These are phyloP conservation scores for Nemania abortiva DNA, from an alignment of 2,329 filamentous ascomycete genomes.

Conservation along the genomic window DNA sequence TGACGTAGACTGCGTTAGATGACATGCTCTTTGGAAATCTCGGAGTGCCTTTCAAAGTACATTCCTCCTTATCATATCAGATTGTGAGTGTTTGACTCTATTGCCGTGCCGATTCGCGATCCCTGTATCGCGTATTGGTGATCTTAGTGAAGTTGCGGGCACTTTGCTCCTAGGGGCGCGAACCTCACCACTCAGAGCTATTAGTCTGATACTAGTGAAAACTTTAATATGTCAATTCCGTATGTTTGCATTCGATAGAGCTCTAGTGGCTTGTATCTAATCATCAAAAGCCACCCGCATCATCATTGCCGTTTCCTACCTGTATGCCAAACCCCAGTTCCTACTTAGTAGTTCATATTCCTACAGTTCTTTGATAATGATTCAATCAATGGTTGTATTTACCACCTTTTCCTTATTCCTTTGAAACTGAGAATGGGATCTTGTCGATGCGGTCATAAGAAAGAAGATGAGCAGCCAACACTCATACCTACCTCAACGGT, in stretches of 20 bases:
- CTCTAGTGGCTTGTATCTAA: background rate
- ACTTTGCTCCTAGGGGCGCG: conserved; percentile 70
- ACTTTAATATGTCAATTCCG: conserved; percentile 7
- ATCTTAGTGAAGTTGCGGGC: conserved; percentile 55
- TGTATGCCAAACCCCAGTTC: background rate
- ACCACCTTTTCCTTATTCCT: background rate
- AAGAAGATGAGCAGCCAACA: background rate
- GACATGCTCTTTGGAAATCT: conserved; percentile 50
- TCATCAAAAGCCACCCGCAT: background rate
- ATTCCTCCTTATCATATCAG: conserved; percentile 75
- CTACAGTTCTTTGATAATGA: background rate
- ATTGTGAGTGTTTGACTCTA: conserved; percentile 75
- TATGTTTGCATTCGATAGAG: background rate
- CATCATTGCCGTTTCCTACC: conserved; percentile 1
- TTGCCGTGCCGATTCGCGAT: conserved; percentile 68
- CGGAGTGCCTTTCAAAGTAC: conserved; percentile 64
- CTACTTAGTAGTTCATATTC: background rate
- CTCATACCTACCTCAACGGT: background rate
- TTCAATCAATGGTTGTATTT: background rate
- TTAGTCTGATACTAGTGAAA: conserved; percentile 15
- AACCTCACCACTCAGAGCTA: conserved; percentile 7
- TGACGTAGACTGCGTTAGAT: conserved; percentile 11
- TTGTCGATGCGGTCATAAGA: background rate
- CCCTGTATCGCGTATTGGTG: conserved; percentile 55
- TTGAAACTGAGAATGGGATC: background rate